Evolutionary conservation across 192 early-diverging fungal species (phyloP).

Genomic region (Allomyces javanicus): DNA sequence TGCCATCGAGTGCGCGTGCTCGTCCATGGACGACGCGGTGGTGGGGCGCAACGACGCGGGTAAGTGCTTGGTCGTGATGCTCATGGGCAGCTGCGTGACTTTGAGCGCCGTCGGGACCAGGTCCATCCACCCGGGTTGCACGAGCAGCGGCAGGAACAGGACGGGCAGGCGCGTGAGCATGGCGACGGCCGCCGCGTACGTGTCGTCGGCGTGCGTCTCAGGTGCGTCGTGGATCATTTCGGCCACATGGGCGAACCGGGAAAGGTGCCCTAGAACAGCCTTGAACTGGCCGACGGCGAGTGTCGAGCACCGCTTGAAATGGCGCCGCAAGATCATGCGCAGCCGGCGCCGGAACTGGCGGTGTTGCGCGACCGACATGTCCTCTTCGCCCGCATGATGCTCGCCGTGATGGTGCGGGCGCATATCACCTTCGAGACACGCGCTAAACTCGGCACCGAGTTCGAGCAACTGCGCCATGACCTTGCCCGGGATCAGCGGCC

Average conservation of each 20-base stretch:
- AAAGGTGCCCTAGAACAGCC: neutral
- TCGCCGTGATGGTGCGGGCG: neutral
- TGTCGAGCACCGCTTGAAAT: too few relatives aligned
- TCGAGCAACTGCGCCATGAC: neutral
- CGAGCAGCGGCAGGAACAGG: neutral
- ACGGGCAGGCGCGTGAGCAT: neutral
- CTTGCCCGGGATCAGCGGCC: neutral
- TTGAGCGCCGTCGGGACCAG: neutral
- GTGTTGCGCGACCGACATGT: constrained; percentile 21
- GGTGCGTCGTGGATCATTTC: neutral
- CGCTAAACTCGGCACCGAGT: too few relatives aligned
- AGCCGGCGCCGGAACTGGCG: constrained; percentile 5
- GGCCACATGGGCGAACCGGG: neutral
- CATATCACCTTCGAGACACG: neutral
- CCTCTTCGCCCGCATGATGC: constrained; percentile 12
- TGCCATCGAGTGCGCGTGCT: neutral
- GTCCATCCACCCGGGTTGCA: neutral
- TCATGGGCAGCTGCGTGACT: neutral
- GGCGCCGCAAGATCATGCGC: too few relatives aligned
- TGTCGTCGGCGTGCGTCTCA: too few relatives aligned
- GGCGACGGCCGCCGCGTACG: neutral
- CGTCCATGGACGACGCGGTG: neutral
- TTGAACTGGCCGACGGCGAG: too few relatives aligned
- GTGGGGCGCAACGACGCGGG: neutral
- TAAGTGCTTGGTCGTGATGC: neutral